Percentiles rank a stretch among this genome's conserved stretches.
Conservation (phyloP, 345 rosid species). For the Heritiera fomes region DNA sequence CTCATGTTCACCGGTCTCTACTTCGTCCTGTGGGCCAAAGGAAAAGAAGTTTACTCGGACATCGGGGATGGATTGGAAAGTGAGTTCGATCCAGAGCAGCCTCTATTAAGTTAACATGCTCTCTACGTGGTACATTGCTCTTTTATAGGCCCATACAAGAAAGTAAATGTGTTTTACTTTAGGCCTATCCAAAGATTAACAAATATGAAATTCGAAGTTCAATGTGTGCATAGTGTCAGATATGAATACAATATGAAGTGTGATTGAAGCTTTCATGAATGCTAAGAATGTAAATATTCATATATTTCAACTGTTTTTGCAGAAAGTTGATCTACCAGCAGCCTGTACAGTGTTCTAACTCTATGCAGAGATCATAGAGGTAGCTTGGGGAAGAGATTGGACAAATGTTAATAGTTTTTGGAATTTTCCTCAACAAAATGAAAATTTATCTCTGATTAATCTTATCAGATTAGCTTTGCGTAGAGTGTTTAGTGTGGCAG, state of each 20-base stretch:
- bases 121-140: slow-evolving; percentile 14
- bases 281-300: neutral
- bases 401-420: neutral
- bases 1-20: slow-evolving; percentile 82
- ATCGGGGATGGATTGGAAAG: slow-evolving; percentile 34
- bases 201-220: neutral
- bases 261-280: too few species aligned
- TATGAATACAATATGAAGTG: neutral
- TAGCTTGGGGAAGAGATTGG: neutral
- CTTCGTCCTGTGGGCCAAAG: slow-evolving; percentile 88
- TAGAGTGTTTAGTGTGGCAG: neutral
- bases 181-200: neutral
- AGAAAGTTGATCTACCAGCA: slow-evolving; percentile 20
- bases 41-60: slow-evolving; percentile 55
- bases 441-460: neutral
- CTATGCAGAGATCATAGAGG: neutral
- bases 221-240: neutral
- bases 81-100: slow-evolving; percentile 58
- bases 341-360: neutral
- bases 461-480: neutral
- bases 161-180: neutral
- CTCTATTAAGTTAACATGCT: slow-evolving; percentile 58
- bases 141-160: neutral
- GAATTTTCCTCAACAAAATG: neutral
- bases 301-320: slow-evolving; percentile 15